phyloP scores from a whole-genome alignment of 768 basidiomycete genomes.

The Pulveroboletus sp. region DNA sequence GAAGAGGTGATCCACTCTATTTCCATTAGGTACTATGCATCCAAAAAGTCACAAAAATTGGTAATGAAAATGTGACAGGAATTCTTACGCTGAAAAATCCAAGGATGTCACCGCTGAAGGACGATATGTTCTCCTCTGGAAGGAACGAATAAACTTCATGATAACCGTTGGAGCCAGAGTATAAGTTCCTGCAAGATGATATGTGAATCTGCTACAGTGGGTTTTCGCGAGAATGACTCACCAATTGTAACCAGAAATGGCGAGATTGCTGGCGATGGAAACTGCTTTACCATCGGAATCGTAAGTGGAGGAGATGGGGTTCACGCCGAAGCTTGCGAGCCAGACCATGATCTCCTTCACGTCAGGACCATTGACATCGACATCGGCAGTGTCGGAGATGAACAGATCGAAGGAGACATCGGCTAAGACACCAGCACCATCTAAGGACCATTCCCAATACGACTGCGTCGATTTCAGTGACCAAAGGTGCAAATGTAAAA shows the following conservation, averaged over 20 bases:
- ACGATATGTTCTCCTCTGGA: slow-evolving; percentile 36
- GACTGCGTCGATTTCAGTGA: slow-evolving; percentile 32
- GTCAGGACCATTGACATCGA: too few relatives aligned
- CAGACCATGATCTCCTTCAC: slow-evolving; percentile 58
- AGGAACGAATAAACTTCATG: slow-evolving; percentile 54
- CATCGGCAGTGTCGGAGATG: slow-evolving; percentile 49
- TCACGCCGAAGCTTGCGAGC: slow-evolving; percentile 55
- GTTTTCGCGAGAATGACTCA: too few relatives aligned
- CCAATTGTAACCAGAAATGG: slow-evolving; percentile 51
- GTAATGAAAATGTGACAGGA: too few relatives aligned
- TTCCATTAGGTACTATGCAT: slow-evolving; percentile 46
- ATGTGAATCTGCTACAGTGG: not conserved
- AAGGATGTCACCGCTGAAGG: slow-evolving; percentile 53
- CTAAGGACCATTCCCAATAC: slow-evolving; percentile 55
- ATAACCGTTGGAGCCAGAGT: slow-evolving; percentile 48
- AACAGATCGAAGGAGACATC: slow-evolving; percentile 65
- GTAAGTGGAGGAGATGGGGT: slow-evolving; percentile 53
- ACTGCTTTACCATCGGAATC: slow-evolving; percentile 42
- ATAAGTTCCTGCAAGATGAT: slow-evolving; percentile 45
- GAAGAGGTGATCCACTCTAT: slow-evolving; percentile 43
- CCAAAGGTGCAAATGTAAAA: not conserved
- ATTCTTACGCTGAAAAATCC: slow-evolving; percentile 45
- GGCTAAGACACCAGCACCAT: slow-evolving; percentile 41
- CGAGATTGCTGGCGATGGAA: slow-evolving; percentile 40
- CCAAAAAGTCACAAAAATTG: too few relatives aligned